Base-by-base conservation (phyloP, 768 basidiomycete genomes). In the Sistotremastrum niveocremeum region DNA sequence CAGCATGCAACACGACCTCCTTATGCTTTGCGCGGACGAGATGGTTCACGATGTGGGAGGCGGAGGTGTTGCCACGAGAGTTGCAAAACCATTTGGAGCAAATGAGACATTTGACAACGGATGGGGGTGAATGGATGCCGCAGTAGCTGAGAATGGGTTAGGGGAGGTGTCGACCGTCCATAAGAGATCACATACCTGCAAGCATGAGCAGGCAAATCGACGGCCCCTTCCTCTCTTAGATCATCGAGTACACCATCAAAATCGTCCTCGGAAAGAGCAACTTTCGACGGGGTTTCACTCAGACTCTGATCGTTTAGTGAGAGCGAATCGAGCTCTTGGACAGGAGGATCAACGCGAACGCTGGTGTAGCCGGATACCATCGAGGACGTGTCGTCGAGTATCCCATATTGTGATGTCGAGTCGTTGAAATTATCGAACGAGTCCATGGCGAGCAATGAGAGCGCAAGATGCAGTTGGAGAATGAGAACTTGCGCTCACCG, bases 61-160 rank as follows among this genome's bases (percentile, higher is more conserved):
- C 91, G 2, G 93, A 95, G 4, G 93, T 95, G 57, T 95, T 95
- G 47, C 93, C 93, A 33, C 95, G 79, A 7, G 94, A 94, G 61
- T 99, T 99, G 71, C 95, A 99, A 62, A 99, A 99, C 90, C 90
- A 94, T 60, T 93, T 93, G 12, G 80, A 75, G 58, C 90, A 94
- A 42, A 93, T 59, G 42, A 91, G 73, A 55, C 90, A 94, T 64
- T 94, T 95, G 50, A 98, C 95, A 29, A 99, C 95, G 34, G 88
- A 91, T 5, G 93, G 85, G 5, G 95, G 93, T 41, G 88, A 90
- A 64, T 98, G 94, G 38, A 98, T 97, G 28, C 95, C 95, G 56
- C 95, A 99, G 57, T 99, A 99, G 60, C 94, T 95, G 51, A 38
- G 31, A 33, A 37, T 53, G 46, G 46, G 49, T 33, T 52, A 39